Percentiles rank a stretch among this genome's conserved stretches.
Conservation (phyloP, 2,329 filamentous ascomycete genomes). For the Hymenoscyphus occultus region DNA sequence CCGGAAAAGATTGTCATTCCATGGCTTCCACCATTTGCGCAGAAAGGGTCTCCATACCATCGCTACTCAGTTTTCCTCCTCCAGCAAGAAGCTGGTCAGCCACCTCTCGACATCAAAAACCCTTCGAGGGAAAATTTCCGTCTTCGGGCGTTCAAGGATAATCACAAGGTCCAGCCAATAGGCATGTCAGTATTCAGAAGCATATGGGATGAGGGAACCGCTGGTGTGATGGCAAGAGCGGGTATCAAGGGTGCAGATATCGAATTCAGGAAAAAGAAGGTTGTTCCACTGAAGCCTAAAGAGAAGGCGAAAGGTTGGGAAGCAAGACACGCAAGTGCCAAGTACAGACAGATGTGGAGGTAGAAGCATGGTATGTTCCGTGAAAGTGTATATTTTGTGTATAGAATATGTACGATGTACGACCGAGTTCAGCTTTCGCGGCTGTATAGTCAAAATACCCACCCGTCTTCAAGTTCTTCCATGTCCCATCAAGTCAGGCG, state of each 20-base stretch:
- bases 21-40: slow-evolving; percentile 82
- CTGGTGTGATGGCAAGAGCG: slow-evolving; percentile 80
- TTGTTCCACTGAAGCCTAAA: slow-evolving; percentile 63
- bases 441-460: neutral
- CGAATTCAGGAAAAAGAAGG: slow-evolving; percentile 78
- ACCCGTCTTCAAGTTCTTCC: neutral
- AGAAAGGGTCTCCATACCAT: slow-evolving; percentile 90
- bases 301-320: slow-evolving; percentile 64
- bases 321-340: slow-evolving; percentile 61
- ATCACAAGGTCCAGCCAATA: slow-evolving; percentile 67
- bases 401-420: slow-evolving; percentile 9
- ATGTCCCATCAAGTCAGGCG: too few species aligned
- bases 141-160: slow-evolving; percentile 70
- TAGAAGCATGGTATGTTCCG: slow-evolving; percentile 13
- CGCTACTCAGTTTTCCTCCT: slow-evolving; percentile 80
- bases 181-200: slow-evolving; percentile 86
- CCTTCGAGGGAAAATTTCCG: slow-evolving; percentile 66
- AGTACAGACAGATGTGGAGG: slow-evolving; percentile 54
- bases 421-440: neutral
- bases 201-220: slow-evolving; percentile 84
- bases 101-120: slow-evolving; percentile 53
- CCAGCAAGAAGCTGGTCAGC: slow-evolving; percentile 65
- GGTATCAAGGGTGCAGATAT: slow-evolving; percentile 73
- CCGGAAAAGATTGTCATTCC: slow-evolving; percentile 66
- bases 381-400: slow-evolving; percentile 5